Percentiles rank a stretch among this genome's conserved stretches.
Evolutionary conservation across 305 asterid species (phyloP).

Genomic region (Solanum hybrid): DNA sequence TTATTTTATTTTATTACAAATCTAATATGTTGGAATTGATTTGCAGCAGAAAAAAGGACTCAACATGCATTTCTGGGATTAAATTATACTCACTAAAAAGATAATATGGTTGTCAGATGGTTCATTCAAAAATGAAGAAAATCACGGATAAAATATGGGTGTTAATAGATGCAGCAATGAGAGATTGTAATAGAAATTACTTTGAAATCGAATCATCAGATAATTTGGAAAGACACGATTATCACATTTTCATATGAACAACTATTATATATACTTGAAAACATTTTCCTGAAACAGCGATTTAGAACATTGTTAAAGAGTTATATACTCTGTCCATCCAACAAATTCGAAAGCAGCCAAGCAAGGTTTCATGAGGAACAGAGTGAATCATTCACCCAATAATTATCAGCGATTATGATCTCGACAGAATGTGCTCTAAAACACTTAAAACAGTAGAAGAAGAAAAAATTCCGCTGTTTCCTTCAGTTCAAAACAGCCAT

Average conservation of each 20-base stretch:
- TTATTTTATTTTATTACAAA: too few relatives aligned
- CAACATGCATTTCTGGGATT: too few relatives aligned
- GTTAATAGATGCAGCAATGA: not conserved
- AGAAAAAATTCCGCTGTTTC: not conserved
- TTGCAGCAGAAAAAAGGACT: too few relatives aligned
- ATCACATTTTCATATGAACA: not conserved
- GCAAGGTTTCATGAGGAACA: not conserved
- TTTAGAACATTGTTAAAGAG: not conserved
- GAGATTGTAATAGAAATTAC: not conserved
- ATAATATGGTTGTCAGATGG: too few relatives aligned
- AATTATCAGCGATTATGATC: not conserved
- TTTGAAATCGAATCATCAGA: not conserved
- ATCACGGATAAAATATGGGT: not conserved
- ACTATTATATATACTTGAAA: not conserved
- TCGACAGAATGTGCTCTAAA: not conserved
- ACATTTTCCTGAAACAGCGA: not conserved
- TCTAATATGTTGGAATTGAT: too few relatives aligned
- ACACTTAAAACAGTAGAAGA: not conserved
- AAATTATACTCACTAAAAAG: too few relatives aligned
- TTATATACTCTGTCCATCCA: not conserved
- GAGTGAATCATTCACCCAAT: not conserved
- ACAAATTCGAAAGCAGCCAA: not conserved
- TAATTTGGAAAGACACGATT: not conserved
- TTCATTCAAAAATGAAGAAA: too few relatives aligned
- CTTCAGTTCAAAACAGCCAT: not conserved